Conservation (phyloP, 2,329 filamentous ascomycete genomes). For the Thyridium curvatum region DNA sequence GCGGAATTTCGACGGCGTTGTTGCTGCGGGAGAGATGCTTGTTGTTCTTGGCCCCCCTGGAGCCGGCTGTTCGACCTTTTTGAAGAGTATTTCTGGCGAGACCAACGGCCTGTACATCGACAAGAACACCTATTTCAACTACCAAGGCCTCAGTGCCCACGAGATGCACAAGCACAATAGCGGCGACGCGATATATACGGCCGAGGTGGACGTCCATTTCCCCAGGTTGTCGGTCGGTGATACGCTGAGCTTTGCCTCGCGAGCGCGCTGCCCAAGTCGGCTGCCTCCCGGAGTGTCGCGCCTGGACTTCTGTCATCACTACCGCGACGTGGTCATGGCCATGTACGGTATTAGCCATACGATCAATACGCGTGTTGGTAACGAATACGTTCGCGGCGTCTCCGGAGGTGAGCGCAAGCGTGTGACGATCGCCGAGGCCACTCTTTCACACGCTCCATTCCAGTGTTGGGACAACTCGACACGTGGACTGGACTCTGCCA, state of each 20-base stretch:
- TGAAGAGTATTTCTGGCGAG: slow-evolving; percentile 57
- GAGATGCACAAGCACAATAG: slow-evolving; percentile 54
- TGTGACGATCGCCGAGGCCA: slow-evolving; percentile 69
- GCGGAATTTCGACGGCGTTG: too few relatives aligned
- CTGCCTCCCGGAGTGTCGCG: slow-evolving; percentile 19
- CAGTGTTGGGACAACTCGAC: slow-evolving; percentile 45
- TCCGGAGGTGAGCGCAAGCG: slow-evolving; percentile 65
- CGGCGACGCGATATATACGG: slow-evolving; percentile 59
- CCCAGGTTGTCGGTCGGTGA: slow-evolving; percentile 51
- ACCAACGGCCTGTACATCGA: slow-evolving; percentile 58
- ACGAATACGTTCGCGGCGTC: slow-evolving; percentile 56
- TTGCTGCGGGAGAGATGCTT: slow-evolving; percentile 56
- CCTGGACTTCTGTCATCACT: slow-evolving; percentile 25
- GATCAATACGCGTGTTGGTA: slow-evolving; percentile 59
- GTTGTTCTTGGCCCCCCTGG: slow-evolving; percentile 63
- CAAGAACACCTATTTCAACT: slow-evolving; percentile 50
- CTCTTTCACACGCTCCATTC: slow-evolving; percentile 50
- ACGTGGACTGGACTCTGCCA: slow-evolving; percentile 42
- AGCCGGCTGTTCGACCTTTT: slow-evolving; percentile 57
- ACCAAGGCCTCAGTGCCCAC: slow-evolving; percentile 49
- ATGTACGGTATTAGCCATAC: slow-evolving; percentile 67
- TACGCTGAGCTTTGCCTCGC: slow-evolving; percentile 52
- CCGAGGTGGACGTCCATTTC: slow-evolving; percentile 57
- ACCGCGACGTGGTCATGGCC: slow-evolving; percentile 54
- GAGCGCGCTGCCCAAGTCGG: slow-evolving; percentile 40